phyloP scores from a whole-genome alignment of 2,329 filamentous ascomycete genomes.

The Tolypocladium ophioglossoides region DNA sequence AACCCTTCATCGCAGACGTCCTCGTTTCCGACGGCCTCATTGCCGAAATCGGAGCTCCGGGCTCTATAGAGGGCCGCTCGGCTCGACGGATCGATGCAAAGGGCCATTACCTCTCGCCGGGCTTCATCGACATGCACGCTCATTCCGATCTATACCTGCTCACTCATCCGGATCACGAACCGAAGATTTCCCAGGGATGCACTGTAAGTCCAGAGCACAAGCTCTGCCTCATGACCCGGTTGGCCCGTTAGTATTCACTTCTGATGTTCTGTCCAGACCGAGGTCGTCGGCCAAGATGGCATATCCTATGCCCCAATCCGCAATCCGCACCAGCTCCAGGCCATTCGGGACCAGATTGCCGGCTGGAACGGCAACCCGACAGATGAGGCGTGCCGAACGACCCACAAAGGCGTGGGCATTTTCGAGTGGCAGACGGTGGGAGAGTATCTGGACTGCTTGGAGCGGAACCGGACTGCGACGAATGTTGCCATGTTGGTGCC shows the following conservation, averaged over 20 bases:
- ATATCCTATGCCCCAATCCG: constrained; percentile 13
- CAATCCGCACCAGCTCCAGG: constrained; percentile 5
- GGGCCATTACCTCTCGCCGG: constrained; percentile 10
- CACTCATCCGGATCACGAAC: constrained; percentile 11
- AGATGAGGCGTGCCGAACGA: constrained; percentile 10
- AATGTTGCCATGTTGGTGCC: constrained; percentile 14
- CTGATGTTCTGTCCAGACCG: constrained; percentile 6
- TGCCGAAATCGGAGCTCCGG: constrained; percentile 8
- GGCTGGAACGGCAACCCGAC: constrained; percentile 15
- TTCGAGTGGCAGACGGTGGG: constrained; percentile 13
- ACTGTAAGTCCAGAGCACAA: constrained; percentile 6
- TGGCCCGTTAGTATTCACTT: background rate
- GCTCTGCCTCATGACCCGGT: background rate
- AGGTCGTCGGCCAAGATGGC: constrained; percentile 13
- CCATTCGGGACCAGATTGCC: constrained; percentile 12
- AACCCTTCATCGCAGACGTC: constrained; percentile 11
- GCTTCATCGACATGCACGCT: constrained; percentile 16
- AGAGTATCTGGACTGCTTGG: constrained; percentile 12
- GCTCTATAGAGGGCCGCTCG: constrained; percentile 4
- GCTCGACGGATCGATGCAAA: constrained; percentile 8
- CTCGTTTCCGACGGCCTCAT: constrained; percentile 9
- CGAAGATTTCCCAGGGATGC: constrained; percentile 14
- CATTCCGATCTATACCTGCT: constrained; percentile 14
- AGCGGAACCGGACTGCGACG: constrained; percentile 11
- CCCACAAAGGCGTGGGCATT: constrained; percentile 4